Evolutionary conservation across 108 stramenopile genomes (phyloP).

Genomic region (Fistulifera solaris): DNA sequence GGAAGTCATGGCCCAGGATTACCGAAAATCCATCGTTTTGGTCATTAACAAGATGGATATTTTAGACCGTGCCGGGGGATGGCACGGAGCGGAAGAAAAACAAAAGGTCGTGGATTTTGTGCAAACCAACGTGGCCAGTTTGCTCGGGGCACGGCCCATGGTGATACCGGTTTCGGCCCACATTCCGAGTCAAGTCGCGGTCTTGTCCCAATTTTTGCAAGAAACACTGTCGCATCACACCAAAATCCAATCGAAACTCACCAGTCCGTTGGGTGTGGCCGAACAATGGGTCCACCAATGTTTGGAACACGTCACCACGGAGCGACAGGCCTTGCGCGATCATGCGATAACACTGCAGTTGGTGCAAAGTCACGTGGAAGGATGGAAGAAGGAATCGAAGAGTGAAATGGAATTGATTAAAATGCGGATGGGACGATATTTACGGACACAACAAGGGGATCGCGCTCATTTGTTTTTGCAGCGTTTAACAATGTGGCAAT

Average conservation of each 20-base stretch:
- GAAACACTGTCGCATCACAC: constrained; percentile 64
- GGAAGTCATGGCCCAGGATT: constrained; percentile 41
- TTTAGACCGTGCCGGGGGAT: constrained; percentile 48
- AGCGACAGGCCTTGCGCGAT: constrained; percentile 40
- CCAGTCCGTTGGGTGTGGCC: constrained; percentile 67
- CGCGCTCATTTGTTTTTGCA: constrained; percentile 19
- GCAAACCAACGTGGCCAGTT: constrained; percentile 51
- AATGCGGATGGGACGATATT: constrained; percentile 12
- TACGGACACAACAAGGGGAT: constrained; percentile 25
- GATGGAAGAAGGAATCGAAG: constrained; percentile 57
- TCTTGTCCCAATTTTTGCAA: constrained; percentile 41
- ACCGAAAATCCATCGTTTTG: constrained; percentile 65
- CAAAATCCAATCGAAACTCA: constrained; percentile 64
- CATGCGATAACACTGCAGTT: constrained; percentile 62
- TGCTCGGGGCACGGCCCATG: constrained; percentile 59
- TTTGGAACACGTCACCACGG: constrained; percentile 28
- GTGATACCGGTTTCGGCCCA: constrained; percentile 66
- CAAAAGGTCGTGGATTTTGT: constrained; percentile 64
- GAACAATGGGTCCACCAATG: constrained; percentile 59
- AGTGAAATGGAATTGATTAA: constrained; percentile 28
- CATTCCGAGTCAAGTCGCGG: constrained; percentile 57
- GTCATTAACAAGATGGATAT: constrained; percentile 86
- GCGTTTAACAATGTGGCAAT: constrained; percentile 15
- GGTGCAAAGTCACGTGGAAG: constrained; percentile 48
- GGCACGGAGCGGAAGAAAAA: constrained; percentile 54